Conservation (phyloP, 2,329 filamentous ascomycete genomes). For the Mariannaea sp. region DNA sequence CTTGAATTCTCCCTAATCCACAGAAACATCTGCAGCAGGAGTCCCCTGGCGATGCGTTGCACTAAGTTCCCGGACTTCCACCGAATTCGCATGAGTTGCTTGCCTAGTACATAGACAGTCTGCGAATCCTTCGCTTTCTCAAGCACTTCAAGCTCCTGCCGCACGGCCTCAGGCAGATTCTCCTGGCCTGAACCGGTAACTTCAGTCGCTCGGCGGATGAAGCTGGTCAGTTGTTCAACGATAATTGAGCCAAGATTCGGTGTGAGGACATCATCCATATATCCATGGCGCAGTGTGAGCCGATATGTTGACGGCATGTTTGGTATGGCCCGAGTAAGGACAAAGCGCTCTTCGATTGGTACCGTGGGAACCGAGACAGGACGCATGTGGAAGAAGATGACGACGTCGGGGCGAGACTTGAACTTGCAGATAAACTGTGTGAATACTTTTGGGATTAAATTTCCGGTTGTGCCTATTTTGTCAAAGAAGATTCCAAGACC, state of each 20-base stretch:
- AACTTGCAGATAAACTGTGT: slow-evolving; percentile 74
- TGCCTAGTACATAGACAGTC: slow-evolving; percentile 61
- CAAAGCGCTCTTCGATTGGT: slow-evolving; percentile 50
- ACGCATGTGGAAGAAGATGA: slow-evolving; percentile 74
- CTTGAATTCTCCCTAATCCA: slow-evolving; percentile 68
- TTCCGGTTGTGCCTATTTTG: slow-evolving; percentile 59
- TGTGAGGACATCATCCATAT: slow-evolving; percentile 70
- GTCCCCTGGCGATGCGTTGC: slow-evolving; percentile 42
- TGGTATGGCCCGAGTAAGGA: slow-evolving; percentile 44
- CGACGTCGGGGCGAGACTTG: slow-evolving; percentile 64
- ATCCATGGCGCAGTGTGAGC: slow-evolving; percentile 70
- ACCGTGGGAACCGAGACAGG: slow-evolving; percentile 62
- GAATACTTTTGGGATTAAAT: slow-evolving; percentile 46
- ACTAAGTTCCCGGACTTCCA: slow-evolving; percentile 46
- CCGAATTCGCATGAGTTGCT: slow-evolving; percentile 56
- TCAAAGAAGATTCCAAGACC: slow-evolving; percentile 76
- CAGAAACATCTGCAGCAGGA: slow-evolving; percentile 59
- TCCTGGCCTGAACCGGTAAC: slow-evolving; percentile 17
- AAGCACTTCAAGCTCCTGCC: slow-evolving; percentile 47
- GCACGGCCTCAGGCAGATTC: background rate
- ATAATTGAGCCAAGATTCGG: slow-evolving; percentile 48
- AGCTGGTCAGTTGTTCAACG: slow-evolving; percentile 46
- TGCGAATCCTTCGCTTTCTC: slow-evolving; percentile 50
- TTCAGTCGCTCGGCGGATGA: slow-evolving; percentile 55
- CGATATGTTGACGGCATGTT: slow-evolving; percentile 65